phyloP scores from a whole-genome alignment of 257 asterid genomes.

The Penstemon eatonii region DNA sequence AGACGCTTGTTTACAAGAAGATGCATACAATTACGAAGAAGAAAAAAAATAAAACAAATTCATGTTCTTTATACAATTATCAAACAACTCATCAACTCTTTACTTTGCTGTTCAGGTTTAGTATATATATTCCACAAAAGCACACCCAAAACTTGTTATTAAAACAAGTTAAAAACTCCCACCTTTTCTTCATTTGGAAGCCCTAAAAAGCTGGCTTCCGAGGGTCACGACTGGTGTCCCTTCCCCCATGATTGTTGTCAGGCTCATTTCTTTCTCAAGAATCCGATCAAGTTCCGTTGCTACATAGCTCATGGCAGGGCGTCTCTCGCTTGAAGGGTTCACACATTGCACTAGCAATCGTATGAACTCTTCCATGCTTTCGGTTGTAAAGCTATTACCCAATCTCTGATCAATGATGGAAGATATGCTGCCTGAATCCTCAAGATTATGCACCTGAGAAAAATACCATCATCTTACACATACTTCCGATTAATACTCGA shows the following conservation, averaged over 20 bases:
- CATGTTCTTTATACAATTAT: constrained; percentile 76
- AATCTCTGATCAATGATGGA: constrained; percentile 64
- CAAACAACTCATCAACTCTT: constrained; percentile 61
- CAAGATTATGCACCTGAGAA: constrained; percentile 65
- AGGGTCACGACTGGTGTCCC: constrained; percentile 85
- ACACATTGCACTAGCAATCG: constrained; percentile 60
- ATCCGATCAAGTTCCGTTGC: constrained; percentile 78
- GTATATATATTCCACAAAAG: constrained; percentile 33
- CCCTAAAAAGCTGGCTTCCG: constrained; percentile 89
- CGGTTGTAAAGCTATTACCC: constrained; percentile 76
- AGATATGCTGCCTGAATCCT: constrained; percentile 56
- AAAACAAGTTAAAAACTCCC: constrained; percentile 11
- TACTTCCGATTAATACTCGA: too few species aligned
- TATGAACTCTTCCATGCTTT: constrained; percentile 83
- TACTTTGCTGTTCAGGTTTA: constrained; percentile 23
- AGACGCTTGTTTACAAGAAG: constrained; percentile 37
- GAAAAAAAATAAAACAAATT: constrained; percentile 31
- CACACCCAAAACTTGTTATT: constrained; percentile 30
- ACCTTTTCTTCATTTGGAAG: constrained; percentile 46
- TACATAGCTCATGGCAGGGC: constrained; percentile 68
- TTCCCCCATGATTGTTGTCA: constrained; percentile 92
- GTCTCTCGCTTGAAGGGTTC: constrained; percentile 72
- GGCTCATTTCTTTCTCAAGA: constrained; percentile 85
- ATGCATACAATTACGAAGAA: constrained; percentile 29
- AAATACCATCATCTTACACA: background rate